Evolutionary conservation across 306 rosid species (phyloP), one percentile per base, ranked within the genome.

Genomic region (Cicer bijugum): DNA sequence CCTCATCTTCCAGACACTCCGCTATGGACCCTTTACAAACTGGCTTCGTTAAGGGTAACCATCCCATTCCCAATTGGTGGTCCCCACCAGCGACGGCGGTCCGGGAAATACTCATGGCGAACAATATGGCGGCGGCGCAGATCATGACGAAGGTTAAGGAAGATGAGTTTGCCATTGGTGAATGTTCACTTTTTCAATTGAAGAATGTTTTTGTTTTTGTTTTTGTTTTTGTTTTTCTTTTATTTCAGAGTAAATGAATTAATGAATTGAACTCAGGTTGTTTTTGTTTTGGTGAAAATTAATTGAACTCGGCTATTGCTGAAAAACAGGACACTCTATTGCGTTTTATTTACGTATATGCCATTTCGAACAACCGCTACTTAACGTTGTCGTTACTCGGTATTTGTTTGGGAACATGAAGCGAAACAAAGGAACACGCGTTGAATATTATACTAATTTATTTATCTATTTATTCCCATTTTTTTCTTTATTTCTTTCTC

Each of bases 1-100:
- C 98, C 0, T 78, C 87, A 0, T 43, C 91, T 0, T 55, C 88
- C 79, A 88, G 67, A 71, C 97, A 91, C 63, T 88, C 93, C 1
- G 83, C 93, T 12, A 89, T 76, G 44, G 96, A 78, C n/a, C 88
- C 97, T 50, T 84, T 68, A 74, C 96, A 89, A 59, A 67, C 16
- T 0, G 85, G 23, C 74, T 76, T 78, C 47, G 79, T 1, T 59
- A 33, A 43, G 61, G 85, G 69, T 7, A 87, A 19, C 91, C 86
- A 78, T 2, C 75, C 82, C 73, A 85, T 67, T 5, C 82, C 89
- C 45, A 85, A 12, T 3, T 28, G 35, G 50, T 81, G 75, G 38
- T 80, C 74, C 5, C 83, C 89, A 10, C 83, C 80, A 14, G 82
- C 86, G 5, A 50, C 60, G 23, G 82, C 83, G 35, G 84, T 45